Evolutionary conservation across 2,329 filamentous ascomycete genomes (phyloP).

Genomic region (Trichoderma semiorbis): DNA sequence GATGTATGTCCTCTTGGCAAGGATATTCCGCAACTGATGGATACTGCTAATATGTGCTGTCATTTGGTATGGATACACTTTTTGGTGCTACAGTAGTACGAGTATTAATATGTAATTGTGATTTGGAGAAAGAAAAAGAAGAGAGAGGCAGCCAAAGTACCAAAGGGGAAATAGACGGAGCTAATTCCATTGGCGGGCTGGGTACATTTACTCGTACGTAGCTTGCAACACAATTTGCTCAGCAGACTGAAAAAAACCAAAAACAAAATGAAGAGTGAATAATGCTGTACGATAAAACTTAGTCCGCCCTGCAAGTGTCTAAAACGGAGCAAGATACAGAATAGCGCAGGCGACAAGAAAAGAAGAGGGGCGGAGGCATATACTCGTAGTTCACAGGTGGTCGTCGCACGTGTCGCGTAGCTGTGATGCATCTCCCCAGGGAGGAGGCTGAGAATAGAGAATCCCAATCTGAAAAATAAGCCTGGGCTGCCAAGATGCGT

Average conservation of each 20-base stretch:
- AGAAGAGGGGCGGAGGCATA: neutral
- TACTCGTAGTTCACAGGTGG: neutral
- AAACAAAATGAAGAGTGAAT: neutral
- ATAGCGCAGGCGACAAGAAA: neutral
- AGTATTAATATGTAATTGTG: neutral
- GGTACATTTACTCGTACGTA: neutral
- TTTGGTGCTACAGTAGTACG: neutral
- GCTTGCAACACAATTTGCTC: neutral
- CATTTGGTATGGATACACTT: neutral
- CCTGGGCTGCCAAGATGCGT: slow-evolving; percentile 2
- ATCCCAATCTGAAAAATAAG: neutral
- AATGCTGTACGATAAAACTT: neutral
- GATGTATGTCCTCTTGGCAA: neutral
- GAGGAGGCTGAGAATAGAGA: neutral
- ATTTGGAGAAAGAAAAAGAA: neutral
- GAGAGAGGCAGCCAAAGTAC: neutral
- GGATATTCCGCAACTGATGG: neutral
- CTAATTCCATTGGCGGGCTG: neutral
- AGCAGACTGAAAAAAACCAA: neutral
- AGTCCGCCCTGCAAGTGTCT: neutral
- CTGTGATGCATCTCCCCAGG: neutral
- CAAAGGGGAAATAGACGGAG: neutral
- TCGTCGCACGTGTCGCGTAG: neutral
- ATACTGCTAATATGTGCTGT: neutral
- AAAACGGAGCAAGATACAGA: neutral